Base-by-base conservation (phyloP, 495 filamentous ascomycete genomes). In the Talaromyces adpressus region DNA sequence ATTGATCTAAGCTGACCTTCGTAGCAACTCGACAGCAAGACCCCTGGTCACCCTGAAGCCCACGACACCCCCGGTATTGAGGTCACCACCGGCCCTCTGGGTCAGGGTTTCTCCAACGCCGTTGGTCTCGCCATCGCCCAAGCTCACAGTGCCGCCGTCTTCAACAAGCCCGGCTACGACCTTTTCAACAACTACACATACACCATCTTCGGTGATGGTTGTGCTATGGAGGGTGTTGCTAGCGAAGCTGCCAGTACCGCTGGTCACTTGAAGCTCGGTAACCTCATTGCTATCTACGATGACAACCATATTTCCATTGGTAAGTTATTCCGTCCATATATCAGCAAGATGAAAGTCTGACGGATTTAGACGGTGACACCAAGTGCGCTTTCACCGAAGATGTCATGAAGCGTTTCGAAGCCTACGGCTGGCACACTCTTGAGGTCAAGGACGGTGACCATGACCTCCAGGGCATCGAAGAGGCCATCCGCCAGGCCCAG, bases 291-390 rank as follows among this genome's bases (percentile, higher is more conserved):
- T 73, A 84, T 99, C 77, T 99, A 94, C 75, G 94, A 99, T 72
- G 94, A 99, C 82, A 99, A 99, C 84, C 89, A 94, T 72, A 98
- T 98, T 75, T 96, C 91, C 71, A 91, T 91, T 68, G 87, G 88
- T 90, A 79, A 68, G 84, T 60, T 5, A 6, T 25, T 14, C 20
- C 9, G 11, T n/a, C 3, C 12, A 2, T 23, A 0, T 20, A 14
- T 22, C 7, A 39, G 16, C 11, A 36, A 49, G 52, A 58, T 71
- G 53, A 70, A 56, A 63, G 82, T 79, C 70, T 16, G 53, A 53
- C 69, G 61, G n/a, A 9, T 59, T 6, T 62, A 89, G 94, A 99
- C 72, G 94, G 94, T 77, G 87, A 95, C 81, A 99, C 91, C 76
- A 91, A 91, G 80, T 86, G 84, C 70, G 89, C 94, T 59, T 99